A percentile compares a stretch with the other conserved stretches of the same genome.
Evolutionary conservation across 169 alveolate species (phyloP).

Genomic region (Blepharisma undulans): DNA sequence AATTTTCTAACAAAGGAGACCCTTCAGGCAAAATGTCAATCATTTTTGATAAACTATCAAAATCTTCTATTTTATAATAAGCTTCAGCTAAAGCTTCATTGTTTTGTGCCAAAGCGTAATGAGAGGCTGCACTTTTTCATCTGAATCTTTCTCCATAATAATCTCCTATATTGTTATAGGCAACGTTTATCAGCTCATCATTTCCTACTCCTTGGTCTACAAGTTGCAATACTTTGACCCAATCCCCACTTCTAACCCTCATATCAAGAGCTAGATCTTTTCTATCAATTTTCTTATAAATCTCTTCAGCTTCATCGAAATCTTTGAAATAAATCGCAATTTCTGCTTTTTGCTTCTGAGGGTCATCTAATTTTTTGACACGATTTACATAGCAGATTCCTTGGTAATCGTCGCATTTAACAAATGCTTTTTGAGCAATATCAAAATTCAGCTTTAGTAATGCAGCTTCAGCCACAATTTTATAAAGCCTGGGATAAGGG

Average conservation of each 20-base stretch:
- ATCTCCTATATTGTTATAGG: constrained; percentile 86
- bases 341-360: constrained; percentile 85
- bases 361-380: constrained; percentile 79
- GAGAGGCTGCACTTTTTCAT: constrained; percentile 89
- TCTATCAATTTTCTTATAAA: constrained; percentile 87
- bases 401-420: constrained; percentile 85
- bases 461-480: constrained; percentile 86
- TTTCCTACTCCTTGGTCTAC: constrained; percentile 80
- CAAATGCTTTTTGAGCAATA: constrained; percentile 88
- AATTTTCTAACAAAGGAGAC: constrained; percentile 65
- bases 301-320: constrained; percentile 89
- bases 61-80: constrained; percentile 82
- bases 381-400: constrained; percentile 86
- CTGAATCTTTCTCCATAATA: constrained; percentile 81
- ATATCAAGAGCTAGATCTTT: constrained; percentile 88
- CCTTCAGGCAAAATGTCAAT: constrained; percentile 77
- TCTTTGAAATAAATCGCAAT: constrained; percentile 83
- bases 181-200: constrained; percentile 79
- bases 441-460: constrained; percentile 84
- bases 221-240: constrained; percentile 87
- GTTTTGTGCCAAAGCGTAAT: constrained; percentile 80
- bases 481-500: constrained; percentile 88
- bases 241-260: constrained; percentile 89
- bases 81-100: constrained; percentile 79
- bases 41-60: constrained; percentile 62